Evolutionary conservation across 1,139 yeast genomes (phyloP), one percentile per base, ranked within the genome.

Genomic region (Diutina pseudorugosa): DNA sequence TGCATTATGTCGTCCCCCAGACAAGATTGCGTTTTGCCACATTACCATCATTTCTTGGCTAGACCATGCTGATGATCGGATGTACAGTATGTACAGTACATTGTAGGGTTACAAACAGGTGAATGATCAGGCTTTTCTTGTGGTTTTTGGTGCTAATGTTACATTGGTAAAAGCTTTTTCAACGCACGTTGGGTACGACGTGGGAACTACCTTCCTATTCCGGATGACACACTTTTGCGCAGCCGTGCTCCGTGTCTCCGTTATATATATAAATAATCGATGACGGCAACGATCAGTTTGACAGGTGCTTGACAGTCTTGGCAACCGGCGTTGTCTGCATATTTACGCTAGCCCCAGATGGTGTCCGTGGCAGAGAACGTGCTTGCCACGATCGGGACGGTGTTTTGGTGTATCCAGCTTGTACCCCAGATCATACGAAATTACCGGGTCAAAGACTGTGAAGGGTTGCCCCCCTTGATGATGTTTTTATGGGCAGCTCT

Each of bases 321-420:
- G 36, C 36, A 30, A 12, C 36, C 14, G 36, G 2, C 7, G 7
- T 30, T 12, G 36, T 30, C 36, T 30, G 36, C 36, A 30, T 14
- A 2, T 11, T 30, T 11, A 30, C 36, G 36, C 36, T 30, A 11
- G 36, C 4, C 36, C 36, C 36, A n/a, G 2, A 45, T 45, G 49
- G 49, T 45, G 3, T 16, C 27, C 14, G 73, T 71, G 12, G 88
- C 88, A 1, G 80, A 87, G 25, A 88, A 87, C 52, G 90, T 86
- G 8, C 73, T 89, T 55, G 96, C 88, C n/a, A 88, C 96, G 8
- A 74, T 85, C 1, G 97, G 96, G 16, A 90, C 97, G 0, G 80
- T 90, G 4, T 75, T 87, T 56, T 91, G 97, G 96, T 90, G 96
- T 65, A 70, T 90, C 57, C 97, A 91, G 66, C 71, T 90, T 58